Percentiles rank a stretch among this genome's conserved stretches.
phyloP scores from a whole-genome alignment of 202 grass and related monocot genomes.

The Setaria italica region DNA sequence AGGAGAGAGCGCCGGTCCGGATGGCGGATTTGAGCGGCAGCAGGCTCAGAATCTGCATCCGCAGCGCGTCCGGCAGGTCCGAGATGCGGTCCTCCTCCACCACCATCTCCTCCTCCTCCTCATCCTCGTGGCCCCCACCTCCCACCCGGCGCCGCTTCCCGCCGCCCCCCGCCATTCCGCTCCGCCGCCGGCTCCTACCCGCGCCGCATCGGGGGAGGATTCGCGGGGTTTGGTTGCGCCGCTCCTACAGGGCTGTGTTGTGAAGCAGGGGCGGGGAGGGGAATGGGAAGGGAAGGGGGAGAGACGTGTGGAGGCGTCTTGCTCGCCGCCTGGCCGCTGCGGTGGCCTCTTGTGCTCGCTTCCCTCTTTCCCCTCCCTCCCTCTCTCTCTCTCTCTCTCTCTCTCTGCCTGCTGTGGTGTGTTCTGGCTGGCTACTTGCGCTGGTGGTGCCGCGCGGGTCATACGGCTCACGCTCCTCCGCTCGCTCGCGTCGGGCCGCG shows the following conservation, averaged over 20 bases:
- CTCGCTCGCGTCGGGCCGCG: neutral
- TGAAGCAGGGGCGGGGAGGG: neutral
- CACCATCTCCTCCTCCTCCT: neutral
- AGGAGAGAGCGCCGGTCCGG: slow-evolving; percentile 69
- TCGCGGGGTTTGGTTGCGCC: neutral
- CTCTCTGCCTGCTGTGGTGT: neutral
- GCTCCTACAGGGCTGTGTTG: neutral
- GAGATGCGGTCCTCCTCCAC: slow-evolving; percentile 64
- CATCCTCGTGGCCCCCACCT: neutral
- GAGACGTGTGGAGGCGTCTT: slow-evolving; percentile 63
- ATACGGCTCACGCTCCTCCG: neutral
- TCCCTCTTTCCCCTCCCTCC: neutral
- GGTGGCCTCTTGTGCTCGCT: slow-evolving; percentile 43
- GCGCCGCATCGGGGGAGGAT: slow-evolving; percentile 44
- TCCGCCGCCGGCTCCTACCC: neutral
- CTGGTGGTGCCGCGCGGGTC: slow-evolving; percentile 10
- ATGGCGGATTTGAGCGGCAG: slow-evolving; percentile 87
- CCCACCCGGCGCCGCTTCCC: neutral
- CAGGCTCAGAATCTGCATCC: slow-evolving; percentile 80
- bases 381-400: neutral
- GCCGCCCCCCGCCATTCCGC: neutral
- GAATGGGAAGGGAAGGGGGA: neutral
- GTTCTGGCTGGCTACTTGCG: slow-evolving; percentile 2
- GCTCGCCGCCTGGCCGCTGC: slow-evolving; percentile 29
- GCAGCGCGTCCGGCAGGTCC: slow-evolving; percentile 74